Evolutionary conservation across 495 filamentous ascomycete genomes (phyloP).

Genomic region (Podospora comata): DNA sequence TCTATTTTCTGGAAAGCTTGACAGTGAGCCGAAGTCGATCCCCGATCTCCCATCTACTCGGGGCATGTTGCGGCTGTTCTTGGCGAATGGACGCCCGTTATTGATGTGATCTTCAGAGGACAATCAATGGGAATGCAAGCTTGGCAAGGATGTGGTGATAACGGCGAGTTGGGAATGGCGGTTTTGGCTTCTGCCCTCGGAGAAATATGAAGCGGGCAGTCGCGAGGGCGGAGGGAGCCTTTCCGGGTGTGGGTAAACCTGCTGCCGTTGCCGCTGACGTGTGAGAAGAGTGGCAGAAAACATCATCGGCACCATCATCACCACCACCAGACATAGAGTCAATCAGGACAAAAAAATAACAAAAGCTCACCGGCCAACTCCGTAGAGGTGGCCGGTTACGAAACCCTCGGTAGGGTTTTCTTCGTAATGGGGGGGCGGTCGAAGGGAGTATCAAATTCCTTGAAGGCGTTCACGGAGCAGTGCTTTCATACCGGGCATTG

Average conservation of each 20-base stretch:
- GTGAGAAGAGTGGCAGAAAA: not conserved
- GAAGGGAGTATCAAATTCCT: not conserved
- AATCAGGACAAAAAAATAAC: not conserved
- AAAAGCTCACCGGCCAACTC: not conserved
- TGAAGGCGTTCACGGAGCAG: slow-evolving; percentile 6
- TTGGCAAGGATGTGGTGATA: not conserved
- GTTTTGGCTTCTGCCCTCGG: slow-evolving; percentile 3
- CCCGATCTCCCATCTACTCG: not conserved
- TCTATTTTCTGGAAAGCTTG: slow-evolving; percentile 3
- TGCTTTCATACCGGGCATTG: slow-evolving; percentile 4
- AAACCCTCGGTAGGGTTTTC: not conserved
- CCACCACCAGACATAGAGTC: not conserved
- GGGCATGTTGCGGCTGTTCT: not conserved
- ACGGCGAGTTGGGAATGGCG: not conserved
- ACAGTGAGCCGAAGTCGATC: not conserved
- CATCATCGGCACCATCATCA: not conserved
- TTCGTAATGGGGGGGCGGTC: no score
- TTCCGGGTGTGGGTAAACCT: slow-evolving; percentile 5
- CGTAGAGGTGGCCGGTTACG: not conserved
- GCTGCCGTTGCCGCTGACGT: not conserved
- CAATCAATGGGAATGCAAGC: not conserved
- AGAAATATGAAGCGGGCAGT: not conserved
- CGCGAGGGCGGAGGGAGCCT: slow-evolving; percentile 13
- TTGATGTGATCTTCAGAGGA: not conserved
- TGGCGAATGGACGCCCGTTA: not conserved